Conservation (phyloP, 805 yeast species). For the Sporopachydermia lactativora region DNA sequence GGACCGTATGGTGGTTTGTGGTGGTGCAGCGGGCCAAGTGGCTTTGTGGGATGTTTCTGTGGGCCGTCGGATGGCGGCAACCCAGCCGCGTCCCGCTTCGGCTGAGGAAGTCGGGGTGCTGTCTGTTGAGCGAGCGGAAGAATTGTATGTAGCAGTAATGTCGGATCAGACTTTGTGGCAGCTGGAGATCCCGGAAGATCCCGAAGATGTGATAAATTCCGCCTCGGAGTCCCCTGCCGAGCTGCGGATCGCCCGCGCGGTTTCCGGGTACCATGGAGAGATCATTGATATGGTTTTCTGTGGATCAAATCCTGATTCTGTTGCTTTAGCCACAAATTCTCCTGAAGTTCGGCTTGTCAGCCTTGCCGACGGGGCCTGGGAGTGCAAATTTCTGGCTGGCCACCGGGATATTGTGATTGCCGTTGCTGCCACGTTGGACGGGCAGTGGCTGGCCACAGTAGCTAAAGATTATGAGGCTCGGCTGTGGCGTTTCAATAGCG, state of each 20-base stretch:
- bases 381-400: slow-evolving; percentile 56
- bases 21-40: slow-evolving; percentile 64
- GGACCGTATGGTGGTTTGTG: slow-evolving; percentile 38
- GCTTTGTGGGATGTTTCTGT: slow-evolving; percentile 45
- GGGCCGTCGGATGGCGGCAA: slow-evolving; percentile 32
- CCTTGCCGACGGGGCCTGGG: slow-evolving; percentile 30
- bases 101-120: slow-evolving; percentile 62
- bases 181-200: slow-evolving; percentile 21
- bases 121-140: slow-evolving; percentile 31
- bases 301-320: slow-evolving; percentile 30
- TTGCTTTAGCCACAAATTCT: slow-evolving; percentile 90
- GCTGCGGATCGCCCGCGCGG: slow-evolving; percentile 34
- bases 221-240: slow-evolving; percentile 12
- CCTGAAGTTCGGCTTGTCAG: slow-evolving; percentile 72
- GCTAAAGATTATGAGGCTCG: slow-evolving; percentile 80
- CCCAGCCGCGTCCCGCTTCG: slow-evolving; percentile 25
- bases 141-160: slow-evolving; percentile 29
- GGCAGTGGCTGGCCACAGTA: slow-evolving; percentile 83
- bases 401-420: slow-evolving; percentile 79
- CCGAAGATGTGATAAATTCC: slow-evolving; percentile 14
- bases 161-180: slow-evolving; percentile 77
- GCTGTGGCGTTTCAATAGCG: slow-evolving; percentile 58
- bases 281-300: slow-evolving; percentile 78
- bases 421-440: slow-evolving; percentile 65
- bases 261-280: slow-evolving; percentile 93